Conservation (phyloP, 2,329 filamentous ascomycete genomes). For the Basipetospora sp. region DNA sequence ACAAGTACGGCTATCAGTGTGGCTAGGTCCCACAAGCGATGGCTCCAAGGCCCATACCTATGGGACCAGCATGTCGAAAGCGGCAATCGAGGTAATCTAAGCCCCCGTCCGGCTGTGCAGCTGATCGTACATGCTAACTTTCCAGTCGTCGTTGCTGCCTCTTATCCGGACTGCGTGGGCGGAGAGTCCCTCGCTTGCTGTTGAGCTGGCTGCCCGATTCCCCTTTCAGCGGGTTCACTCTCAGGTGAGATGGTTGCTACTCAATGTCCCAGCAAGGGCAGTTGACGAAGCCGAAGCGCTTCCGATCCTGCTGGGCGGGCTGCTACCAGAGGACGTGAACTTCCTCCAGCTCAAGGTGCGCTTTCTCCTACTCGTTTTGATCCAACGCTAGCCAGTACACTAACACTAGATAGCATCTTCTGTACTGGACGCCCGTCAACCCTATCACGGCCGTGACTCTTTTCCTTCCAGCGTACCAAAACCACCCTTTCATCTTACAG, state of each 20-base stretch:
- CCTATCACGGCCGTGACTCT: constrained; percentile 86
- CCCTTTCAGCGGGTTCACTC: constrained; percentile 55
- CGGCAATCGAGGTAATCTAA: constrained; percentile 15
- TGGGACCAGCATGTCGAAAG: constrained; percentile 5
- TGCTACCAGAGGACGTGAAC: constrained; percentile 63
- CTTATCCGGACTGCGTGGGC: constrained; percentile 74
- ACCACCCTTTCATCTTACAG: constrained; percentile 85
- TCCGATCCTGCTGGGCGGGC: constrained; percentile 62
- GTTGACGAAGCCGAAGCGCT: constrained; percentile 70
- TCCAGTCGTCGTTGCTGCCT: constrained; percentile 39
- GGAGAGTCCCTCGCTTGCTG: constrained; percentile 72
- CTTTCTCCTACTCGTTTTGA: not conserved
- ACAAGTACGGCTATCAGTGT: constrained; percentile 68
- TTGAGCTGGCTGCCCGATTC: constrained; percentile 70
- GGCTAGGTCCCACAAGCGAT: constrained; percentile 65
- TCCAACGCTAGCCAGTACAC: constrained; percentile 6
- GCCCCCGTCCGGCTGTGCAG: not conserved
- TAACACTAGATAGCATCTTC: constrained; percentile 49
- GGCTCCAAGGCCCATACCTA: constrained; percentile 21
- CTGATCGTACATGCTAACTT: not conserved
- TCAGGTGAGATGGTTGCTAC: constrained; percentile 64
- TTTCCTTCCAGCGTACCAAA: constrained; percentile 79
- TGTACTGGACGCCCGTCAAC: constrained; percentile 87
- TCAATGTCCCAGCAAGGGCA: constrained; percentile 73
- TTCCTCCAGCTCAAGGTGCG: constrained; percentile 63